Evolutionary conservation across 2,329 filamentous ascomycete species (phyloP).

Genomic region (Lachnellula occidentalis): DNA sequence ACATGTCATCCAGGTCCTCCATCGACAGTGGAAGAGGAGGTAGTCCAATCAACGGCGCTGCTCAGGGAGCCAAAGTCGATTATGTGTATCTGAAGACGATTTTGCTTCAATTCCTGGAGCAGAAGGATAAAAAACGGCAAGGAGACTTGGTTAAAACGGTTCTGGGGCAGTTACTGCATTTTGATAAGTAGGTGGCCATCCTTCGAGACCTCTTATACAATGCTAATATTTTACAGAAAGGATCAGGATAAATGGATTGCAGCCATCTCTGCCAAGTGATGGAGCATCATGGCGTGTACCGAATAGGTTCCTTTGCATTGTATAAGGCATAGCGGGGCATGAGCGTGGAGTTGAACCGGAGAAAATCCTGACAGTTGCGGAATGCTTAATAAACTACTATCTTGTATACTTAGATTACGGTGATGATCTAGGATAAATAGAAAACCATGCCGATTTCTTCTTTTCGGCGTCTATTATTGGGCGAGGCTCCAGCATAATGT

Average conservation of each 20-base stretch:
- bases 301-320: neutral
- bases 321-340: neutral
- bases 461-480: no score
- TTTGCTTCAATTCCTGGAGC: conserved; percentile 73
- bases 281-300: neutral
- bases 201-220: neutral
- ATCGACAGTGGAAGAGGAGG: conserved; percentile 32
- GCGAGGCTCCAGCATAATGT: no score
- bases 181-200: conserved; percentile 59
- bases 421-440: no score
- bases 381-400: no score
- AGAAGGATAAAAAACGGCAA: conserved; percentile 71
- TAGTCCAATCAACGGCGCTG: conserved; percentile 21
- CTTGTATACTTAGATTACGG: no score
- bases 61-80: conserved; percentile 23
- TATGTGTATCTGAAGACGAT: conserved; percentile 71
- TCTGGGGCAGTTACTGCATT: conserved; percentile 67
- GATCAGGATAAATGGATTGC: conserved; percentile 86
- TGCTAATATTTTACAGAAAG: conserved; percentile 38
- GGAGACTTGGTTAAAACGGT: conserved; percentile 68
- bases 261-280: conserved; percentile 46
- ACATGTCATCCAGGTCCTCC: conserved; percentile 27
- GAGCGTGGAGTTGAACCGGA: neutral
- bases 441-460: no score
- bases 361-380: no score